Percentiles rank a stretch among this genome's conserved stretches.
Conservation (phyloP, 2,329 filamentous ascomycete species). For the Parastagonospora avenae region DNA sequence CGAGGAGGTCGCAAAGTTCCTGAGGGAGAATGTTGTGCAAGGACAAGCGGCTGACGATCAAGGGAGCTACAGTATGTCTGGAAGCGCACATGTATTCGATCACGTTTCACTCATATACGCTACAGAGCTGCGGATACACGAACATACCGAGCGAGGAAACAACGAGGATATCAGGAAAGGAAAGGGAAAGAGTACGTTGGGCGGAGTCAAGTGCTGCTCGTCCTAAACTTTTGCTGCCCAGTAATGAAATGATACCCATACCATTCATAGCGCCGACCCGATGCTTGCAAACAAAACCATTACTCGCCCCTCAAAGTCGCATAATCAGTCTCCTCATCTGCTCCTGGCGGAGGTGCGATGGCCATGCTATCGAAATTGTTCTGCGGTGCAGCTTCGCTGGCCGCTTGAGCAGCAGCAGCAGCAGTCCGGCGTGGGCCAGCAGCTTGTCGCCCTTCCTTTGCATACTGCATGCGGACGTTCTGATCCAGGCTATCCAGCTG, state of each 20-base stretch:
- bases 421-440: conserved; percentile 33
- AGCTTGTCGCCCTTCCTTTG: conserved; percentile 70
- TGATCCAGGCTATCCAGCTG: conserved; percentile 89
- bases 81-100: background rate
- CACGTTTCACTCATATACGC: background rate
- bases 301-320: conserved; percentile 83
- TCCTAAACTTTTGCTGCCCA: conserved; percentile 36
- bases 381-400: conserved; percentile 49
- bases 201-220: conserved; percentile 47
- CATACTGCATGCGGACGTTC: conserved; percentile 80
- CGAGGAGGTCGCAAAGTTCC: conserved; percentile 77
- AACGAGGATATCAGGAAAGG: conserved; percentile 84
- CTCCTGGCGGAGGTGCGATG: conserved; percentile 79
- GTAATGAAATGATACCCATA: conserved; percentile 41
- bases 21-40: conserved; percentile 87
- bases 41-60: conserved; percentile 62
- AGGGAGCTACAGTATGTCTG: conserved; percentile 65
- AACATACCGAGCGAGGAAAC: conserved; percentile 88
- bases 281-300: conserved; percentile 34
- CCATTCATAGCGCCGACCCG: conserved; percentile 31
- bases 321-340: conserved; percentile 79
- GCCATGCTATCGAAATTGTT: conserved; percentile 52
- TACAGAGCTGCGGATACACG: conserved; percentile 83
- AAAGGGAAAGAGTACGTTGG: conserved; percentile 50
- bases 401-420: conserved; percentile 42